Evolutionary conservation across 2,329 filamentous ascomycete species (phyloP), one percentile per base, ranked within the genome.

Genomic region (Fusarium chuoi): DNA sequence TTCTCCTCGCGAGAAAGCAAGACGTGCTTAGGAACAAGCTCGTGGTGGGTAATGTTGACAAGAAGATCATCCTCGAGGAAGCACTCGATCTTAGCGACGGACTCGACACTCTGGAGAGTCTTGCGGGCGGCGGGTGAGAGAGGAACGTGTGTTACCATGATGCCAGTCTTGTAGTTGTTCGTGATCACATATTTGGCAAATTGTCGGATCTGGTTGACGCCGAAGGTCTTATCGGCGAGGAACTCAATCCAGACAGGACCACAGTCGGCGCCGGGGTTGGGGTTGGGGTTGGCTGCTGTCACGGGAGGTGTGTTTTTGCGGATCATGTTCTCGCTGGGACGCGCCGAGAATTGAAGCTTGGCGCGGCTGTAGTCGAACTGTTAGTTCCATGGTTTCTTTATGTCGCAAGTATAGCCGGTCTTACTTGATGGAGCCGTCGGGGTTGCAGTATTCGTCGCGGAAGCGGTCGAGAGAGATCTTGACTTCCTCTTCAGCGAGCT

Each of bases 1-100:
- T 98, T 98, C 87, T 99, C 96, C 79, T 97, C 94, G 51, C 91
- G 89, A 79, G 94, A 97, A 64, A 99, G 90, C 69, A 98, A 85
- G 42, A 98, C 92, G 81, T 99, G 96, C 82, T 93, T 95, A 49
- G 96, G 96, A 36, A 99, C 96, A 63, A 99, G 89, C 84, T 98
- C 96, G 85, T 99, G 96, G 83, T 95, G 94, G 68, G 96, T 98
- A 83, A 99, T 98, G 85, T 99, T 99, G 84, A 99, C 95, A 68
- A 98, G 88, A 78, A 99, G 85, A 84, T 99, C 96, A 82, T 96
- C 93, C 87, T 98, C 96, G 78, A 96, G 90, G 86, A 99, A 99
- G 81, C 94, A 94, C 86, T 99, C 96, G 80, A 98, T 94, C 79
- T 93, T 91, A 62, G 93, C 93, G 81, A 90, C 89, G 71, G 91